Evolutionary conservation across 306 rosid genomes (phyloP).

Genomic region (cucumber (Cucumis sativus)): Cucumber_9930_V3 NC_026660.2:8988001-8988500

Average conservation of each 20-base stretch:
- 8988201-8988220: slow-evolving; percentile 57
- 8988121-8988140: slow-evolving; percentile 69
- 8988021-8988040: slow-evolving; percentile 15
- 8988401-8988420: not conserved
- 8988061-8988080: slow-evolving; percentile 28
- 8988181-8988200: slow-evolving; percentile 35
- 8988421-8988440: slow-evolving; percentile 29
- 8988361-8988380: not conserved
- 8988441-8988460: slow-evolving; percentile 33
- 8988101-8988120: slow-evolving; percentile 87
- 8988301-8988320: slow-evolving; percentile 29
- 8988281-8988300: slow-evolving; percentile 56
- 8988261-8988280: slow-evolving; percentile 71
- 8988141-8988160: slow-evolving; percentile 73
- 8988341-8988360: slow-evolving; percentile 55
- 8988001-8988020: slow-evolving; percentile 58
- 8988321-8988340: slow-evolving; percentile 47
- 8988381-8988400: not conserved
- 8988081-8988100: slow-evolving; percentile 83
- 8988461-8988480: slow-evolving; percentile 67
- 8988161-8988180: slow-evolving; percentile 63
- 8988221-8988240: slow-evolving; percentile 39
- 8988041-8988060: slow-evolving; percentile 13
- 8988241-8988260: slow-evolving; percentile 51
- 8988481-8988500: slow-evolving; percentile 43